Conservation (phyloP, 306 rosid genomes). For the Abrus pulchellus region DNA sequence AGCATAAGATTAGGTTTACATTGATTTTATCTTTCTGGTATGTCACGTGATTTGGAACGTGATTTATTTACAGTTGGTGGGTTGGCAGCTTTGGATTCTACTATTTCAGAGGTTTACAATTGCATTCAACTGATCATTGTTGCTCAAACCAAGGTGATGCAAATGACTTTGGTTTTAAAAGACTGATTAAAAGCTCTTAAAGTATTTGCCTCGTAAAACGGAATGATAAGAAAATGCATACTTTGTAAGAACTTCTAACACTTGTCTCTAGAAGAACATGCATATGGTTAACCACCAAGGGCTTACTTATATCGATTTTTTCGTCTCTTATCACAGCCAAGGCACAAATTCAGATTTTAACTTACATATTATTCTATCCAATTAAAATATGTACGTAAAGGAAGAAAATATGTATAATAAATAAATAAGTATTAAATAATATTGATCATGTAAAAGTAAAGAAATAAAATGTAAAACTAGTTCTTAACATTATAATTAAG, state of each 20-base stretch:
- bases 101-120: constrained; percentile 53
- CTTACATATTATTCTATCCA: too few relatives aligned
- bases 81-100: constrained; percentile 84
- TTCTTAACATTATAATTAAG: too few relatives aligned
- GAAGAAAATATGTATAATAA: too few relatives aligned
- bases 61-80: constrained; percentile 54
- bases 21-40: constrained; percentile 39
- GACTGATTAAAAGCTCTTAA: constrained; percentile 22
- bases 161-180: constrained; percentile 45
- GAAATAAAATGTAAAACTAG: too few relatives aligned
- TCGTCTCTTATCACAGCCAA: background rate
- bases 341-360: too few relatives aligned
- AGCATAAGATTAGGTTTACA: constrained; percentile 45
- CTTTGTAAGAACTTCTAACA: constrained; percentile 22
- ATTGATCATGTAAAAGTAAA: too few relatives aligned
- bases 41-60: constrained; percentile 78
- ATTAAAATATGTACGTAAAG: too few relatives aligned
- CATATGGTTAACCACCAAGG: background rate
- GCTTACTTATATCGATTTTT: background rate
- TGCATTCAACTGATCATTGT: constrained; percentile 45
- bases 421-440: too few relatives aligned
- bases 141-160: constrained; percentile 46
- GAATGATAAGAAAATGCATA: constrained; percentile 3
- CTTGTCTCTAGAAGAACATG: constrained; percentile 5
- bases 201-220: constrained; percentile 49